These are phyloP conservation scores for Heterococcus sp. DNA, from an alignment of 108 stramenopile species.

Conservation along the genomic window DNA sequence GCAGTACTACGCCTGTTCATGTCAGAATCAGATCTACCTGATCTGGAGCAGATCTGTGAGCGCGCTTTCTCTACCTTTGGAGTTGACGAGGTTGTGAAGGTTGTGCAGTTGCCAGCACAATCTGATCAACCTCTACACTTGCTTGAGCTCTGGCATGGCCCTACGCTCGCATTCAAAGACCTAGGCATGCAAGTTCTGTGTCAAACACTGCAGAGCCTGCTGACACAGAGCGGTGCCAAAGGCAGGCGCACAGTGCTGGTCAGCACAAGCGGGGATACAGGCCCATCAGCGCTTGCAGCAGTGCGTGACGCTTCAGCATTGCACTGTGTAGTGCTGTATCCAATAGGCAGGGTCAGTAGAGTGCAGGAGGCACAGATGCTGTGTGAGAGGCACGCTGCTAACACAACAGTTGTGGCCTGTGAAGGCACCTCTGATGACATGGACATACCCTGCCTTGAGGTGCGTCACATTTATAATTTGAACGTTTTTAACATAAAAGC, in stretches of 20 bases:
- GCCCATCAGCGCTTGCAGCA: constrained; percentile 68
- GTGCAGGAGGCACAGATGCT: constrained; percentile 82
- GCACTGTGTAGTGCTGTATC: constrained; percentile 74
- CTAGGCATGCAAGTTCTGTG: constrained; percentile 59
- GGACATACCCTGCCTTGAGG: constrained; percentile 68
- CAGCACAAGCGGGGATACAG: constrained; percentile 76
- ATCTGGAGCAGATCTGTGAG: not conserved
- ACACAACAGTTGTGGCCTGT: constrained; percentile 68
- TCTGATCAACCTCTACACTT: constrained; percentile 17
- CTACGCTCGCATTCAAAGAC: constrained; percentile 88
- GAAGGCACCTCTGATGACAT: constrained; percentile 86
- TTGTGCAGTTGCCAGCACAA: not conserved
- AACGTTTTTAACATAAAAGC: too few relatives aligned
- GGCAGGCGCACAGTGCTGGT: constrained; percentile 61
- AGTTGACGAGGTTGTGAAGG: not conserved
- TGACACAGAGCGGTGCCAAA: not conserved
- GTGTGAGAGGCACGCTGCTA: constrained; percentile 49
- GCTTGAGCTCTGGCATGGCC: constrained; percentile 83
- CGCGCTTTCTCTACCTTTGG: not conserved
- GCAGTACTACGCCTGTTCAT: not conserved
- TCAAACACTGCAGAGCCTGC: constrained; percentile 24
- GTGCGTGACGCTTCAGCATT: constrained; percentile 66
- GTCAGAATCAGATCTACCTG: not conserved
- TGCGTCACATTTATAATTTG: too few relatives aligned
- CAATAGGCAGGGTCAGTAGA: constrained; percentile 72